Evolutionary conservation across 768 basidiomycete species (phyloP).

Genomic region (Gymnopilus junonius): DNA sequence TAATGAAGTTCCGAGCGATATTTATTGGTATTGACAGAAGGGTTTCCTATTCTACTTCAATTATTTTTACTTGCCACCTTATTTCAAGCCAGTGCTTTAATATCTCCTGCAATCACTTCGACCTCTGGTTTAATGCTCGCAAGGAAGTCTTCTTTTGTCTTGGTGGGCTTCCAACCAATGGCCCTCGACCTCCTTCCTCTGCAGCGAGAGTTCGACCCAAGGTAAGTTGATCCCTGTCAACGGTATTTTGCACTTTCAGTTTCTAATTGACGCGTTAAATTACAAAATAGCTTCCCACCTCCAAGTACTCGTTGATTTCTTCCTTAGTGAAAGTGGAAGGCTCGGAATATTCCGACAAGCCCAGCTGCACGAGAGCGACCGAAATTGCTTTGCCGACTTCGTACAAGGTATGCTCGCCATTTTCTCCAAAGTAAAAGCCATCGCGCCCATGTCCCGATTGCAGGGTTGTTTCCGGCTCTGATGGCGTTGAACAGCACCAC

Average conservation of each 20-base stretch:
- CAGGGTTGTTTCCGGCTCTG: slow-evolving; percentile 19
- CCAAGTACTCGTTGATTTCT: slow-evolving; percentile 45
- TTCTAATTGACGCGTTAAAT: no score
- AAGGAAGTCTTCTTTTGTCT: slow-evolving; percentile 44
- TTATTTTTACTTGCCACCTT: not conserved
- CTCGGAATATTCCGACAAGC: slow-evolving; percentile 37
- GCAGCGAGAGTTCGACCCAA: slow-evolving; percentile 46
- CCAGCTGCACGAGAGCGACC: slow-evolving; percentile 39
- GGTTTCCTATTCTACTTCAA: not conserved
- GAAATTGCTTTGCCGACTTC: slow-evolving; percentile 46
- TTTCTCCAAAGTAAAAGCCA: slow-evolving; percentile 59
- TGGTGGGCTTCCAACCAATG: slow-evolving; percentile 50
- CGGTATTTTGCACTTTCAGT: no score
- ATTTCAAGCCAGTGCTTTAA: not conserved
- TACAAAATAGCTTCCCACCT: slow-evolving; percentile 20
- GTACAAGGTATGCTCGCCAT: slow-evolving; percentile 47
- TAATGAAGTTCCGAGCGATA: not conserved
- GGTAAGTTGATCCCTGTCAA: slow-evolving; percentile 33
- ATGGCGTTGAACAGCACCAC: slow-evolving; percentile 44
- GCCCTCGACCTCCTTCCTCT: slow-evolving; percentile 37
- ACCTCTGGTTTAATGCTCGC: slow-evolving; percentile 43
- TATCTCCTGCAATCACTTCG: slow-evolving; percentile 6
- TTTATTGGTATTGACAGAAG: not conserved
- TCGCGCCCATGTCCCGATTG: slow-evolving; percentile 46
- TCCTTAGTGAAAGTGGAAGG: slow-evolving; percentile 52